Evolutionary conservation across 2,329 filamentous ascomycete species (phyloP), one percentile per base, ranked within the genome.

Genomic region (Onygena corvina): DNA sequence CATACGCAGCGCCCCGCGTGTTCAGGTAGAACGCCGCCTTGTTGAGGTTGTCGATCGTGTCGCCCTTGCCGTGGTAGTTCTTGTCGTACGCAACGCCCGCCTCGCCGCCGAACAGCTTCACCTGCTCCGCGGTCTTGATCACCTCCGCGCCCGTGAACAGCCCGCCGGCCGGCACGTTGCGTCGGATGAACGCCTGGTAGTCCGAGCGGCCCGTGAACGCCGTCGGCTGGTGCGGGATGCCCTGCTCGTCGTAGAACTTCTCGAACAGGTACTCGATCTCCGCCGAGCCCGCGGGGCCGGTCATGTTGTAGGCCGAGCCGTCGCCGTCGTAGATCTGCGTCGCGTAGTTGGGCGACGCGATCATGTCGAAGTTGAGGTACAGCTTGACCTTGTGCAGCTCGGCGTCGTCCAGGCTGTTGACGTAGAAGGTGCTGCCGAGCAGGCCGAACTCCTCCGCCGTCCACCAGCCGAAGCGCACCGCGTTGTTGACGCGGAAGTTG

Each of bases 131-230:
- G 0, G 83, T 86, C 76, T 88, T 89, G 67, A 85, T 64, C 9
- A 76, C 82, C 64, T 89, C 84, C 1, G 85, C 85, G 33, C 85
- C 85, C 1, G 84, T 87, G 49, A 84, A 83, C 53, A 89, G 78
- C 25, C 85, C 85, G 20, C 85, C 84, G 1, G 78, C 78, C 0
- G 85, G 82, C 35, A 89, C 86, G 2, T 81, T 81, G 50, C 77
- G 74, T 30, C 77, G 73, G 58, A 88, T 82, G 69, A 90, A 89
- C 1, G 79, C 81, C 46, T 81, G 83, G 58, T 90, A 90, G 65
- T 92, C 86, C 54, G 81, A 86, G 51, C 85, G 80, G 4, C 85
- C 85, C 57, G 87, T 82, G 56, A 92, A 90, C 1, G 79, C 76
- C 23, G 84, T 84, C 51, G 83, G 78, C 0, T 79, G 83, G 61